Percentiles rank a stretch among this genome's conserved stretches.
phyloP scores from a whole-genome alignment of 805 yeast genomes.

The Kodamaea nitidulidarum region DNA sequence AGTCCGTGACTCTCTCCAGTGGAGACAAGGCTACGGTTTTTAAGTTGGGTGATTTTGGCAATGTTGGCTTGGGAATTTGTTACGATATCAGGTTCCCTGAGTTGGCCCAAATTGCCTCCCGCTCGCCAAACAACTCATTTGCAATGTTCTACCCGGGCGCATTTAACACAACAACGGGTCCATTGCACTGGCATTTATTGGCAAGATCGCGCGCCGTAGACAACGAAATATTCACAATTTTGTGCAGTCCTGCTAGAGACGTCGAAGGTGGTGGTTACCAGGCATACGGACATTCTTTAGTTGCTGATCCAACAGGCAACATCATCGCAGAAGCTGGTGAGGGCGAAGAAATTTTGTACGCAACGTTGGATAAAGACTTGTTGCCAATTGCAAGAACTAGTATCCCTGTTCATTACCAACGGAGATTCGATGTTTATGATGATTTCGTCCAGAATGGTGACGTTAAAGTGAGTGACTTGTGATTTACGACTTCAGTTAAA shows the following conservation, averaged over 20 bases:
- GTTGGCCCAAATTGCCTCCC: conserved; percentile 63
- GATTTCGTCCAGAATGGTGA: conserved; percentile 35
- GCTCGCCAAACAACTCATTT: conserved; percentile 56
- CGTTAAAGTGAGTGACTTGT: conserved; percentile 25
- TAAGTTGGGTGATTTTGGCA: conserved; percentile 59
- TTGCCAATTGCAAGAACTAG: conserved; percentile 39
- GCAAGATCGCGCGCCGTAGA: conserved; percentile 75
- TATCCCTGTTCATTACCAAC: conserved; percentile 42
- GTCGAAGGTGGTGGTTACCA: conserved; percentile 41
- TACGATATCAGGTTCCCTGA: conserved; percentile 82
- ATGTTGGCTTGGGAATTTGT: conserved; percentile 81
- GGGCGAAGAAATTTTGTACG: conserved; percentile 41
- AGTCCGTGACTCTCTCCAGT: conserved; percentile 67
- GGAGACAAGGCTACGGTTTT: conserved; percentile 82
- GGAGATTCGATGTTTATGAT: conserved; percentile 41
- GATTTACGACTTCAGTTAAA: no score
- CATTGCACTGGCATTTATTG: conserved; percentile 75
- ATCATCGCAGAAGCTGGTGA: conserved; percentile 45
- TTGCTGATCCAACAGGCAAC: conserved; percentile 40
- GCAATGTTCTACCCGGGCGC: conserved; percentile 84
- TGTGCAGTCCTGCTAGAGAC: conserved; percentile 90
- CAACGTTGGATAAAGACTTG: conserved; percentile 37
- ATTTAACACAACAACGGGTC: conserved; percentile 80
- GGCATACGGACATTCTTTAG: conserved; percentile 45
- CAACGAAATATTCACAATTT: conserved; percentile 64